Base-by-base conservation (phyloP, 1,284 basidiomycete genomes). In the Puccinia polysora region DNA sequence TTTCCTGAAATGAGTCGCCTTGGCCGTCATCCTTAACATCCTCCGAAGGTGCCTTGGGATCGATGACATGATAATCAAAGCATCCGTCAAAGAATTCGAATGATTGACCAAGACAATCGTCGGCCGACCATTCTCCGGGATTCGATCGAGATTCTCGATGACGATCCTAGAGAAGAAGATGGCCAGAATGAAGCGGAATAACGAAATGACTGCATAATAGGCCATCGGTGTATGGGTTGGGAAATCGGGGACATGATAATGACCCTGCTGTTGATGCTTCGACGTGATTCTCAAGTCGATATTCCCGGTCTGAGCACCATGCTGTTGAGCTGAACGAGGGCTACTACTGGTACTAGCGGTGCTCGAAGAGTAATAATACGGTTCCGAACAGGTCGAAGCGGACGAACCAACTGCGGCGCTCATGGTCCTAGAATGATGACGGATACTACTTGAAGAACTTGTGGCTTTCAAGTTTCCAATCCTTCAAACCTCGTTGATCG, bases 91-190 rank as follows among this genome's bases (percentile, higher is more conserved):
- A 0, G 88, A 89, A 79, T 91, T 91, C 76, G 86, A 86, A 78
- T 91, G 89, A 76, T 91, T 91, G 5, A 89, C 86, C 75, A 86
- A 88, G 32, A 91, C 85, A 73, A 86, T 83, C 74, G 85, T 86
- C 75, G 89, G 87, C 68, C 83, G 81, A 2, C 90, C 89, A 30
- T 84, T 86, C 75, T 82, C 79, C 25, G 89, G 88, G 65, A 91
- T 86, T 55, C 86, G 80, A 56, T 89, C 82, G 1, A 82, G 82
- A 77, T 89, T 89, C 79, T 92, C 89, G 20, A 92, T 84, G n/a
- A 91, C 88, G 70, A 92, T 90, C 10, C 87, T 85, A 1, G 89
- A 89, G 79, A 91, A 91, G 81, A 91, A 91, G 75, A 91, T 89
- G 78, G 89, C 89, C 76, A 91, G 85, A 1, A 90, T 88, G 75